Conservation (phyloP, 495 filamentous ascomycete species). For the Usnea hakonensis region DNA sequence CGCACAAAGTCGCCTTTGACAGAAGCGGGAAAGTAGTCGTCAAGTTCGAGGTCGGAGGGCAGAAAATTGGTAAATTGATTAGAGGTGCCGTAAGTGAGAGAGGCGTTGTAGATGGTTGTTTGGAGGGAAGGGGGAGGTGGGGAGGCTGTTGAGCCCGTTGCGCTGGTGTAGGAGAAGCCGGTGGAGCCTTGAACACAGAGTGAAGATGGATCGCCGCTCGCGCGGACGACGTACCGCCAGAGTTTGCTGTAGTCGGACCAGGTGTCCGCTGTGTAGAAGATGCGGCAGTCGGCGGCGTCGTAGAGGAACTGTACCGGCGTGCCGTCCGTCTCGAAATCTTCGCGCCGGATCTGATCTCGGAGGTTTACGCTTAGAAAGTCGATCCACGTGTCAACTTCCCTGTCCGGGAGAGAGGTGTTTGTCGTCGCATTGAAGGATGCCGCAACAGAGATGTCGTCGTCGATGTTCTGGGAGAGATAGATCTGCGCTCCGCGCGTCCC, state of each 20-base stretch:
- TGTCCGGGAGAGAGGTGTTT: constrained; percentile 21
- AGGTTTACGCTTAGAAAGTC: constrained; percentile 23
- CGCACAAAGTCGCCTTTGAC: no score
- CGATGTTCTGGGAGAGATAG: constrained; percentile 19
- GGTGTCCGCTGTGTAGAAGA: constrained; percentile 31
- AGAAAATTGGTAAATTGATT: constrained; percentile 7
- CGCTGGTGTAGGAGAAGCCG: background rate
- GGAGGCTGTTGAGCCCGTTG: background rate
- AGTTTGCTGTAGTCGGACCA: constrained; percentile 31
- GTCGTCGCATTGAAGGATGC: constrained; percentile 18
- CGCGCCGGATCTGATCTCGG: constrained; percentile 23
- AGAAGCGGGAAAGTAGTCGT: no score
- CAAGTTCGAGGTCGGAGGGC: background rate
- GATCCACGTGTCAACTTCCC: constrained; percentile 18
- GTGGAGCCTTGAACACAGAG: constrained; percentile 16
- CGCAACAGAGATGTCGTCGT: constrained; percentile 25
- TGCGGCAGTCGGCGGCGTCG: constrained; percentile 35
- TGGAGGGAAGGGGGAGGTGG: background rate
- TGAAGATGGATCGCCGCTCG: constrained; percentile 7
- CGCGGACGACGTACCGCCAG: constrained; percentile 34
- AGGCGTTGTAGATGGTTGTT: background rate
- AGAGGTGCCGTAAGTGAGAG: background rate
- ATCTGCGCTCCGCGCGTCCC: constrained; percentile 30
- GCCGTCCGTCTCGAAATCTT: constrained; percentile 12
- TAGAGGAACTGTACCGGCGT: constrained; percentile 35